Conservation (phyloP, 2,329 filamentous ascomycete species). For the Lachnellula occidentalis region DNA sequence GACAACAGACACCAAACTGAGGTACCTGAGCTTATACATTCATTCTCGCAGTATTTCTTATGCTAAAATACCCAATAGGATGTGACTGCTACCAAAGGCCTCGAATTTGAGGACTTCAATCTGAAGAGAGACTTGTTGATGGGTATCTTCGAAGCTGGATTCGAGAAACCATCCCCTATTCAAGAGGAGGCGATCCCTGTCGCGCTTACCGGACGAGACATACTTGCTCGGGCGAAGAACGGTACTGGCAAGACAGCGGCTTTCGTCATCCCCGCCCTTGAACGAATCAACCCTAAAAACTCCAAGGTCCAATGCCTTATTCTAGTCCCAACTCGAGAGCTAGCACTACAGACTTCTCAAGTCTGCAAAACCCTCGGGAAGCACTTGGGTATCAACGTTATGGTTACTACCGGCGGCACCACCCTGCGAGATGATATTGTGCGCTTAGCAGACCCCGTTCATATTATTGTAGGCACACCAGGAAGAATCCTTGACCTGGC, state of each 20-base stretch:
- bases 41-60: background rate
- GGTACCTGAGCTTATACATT: slow-evolving; percentile 37
- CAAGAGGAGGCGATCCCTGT: slow-evolving; percentile 99
- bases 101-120: slow-evolving; percentile 96
- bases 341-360: slow-evolving; percentile 97
- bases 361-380: slow-evolving; percentile 98
- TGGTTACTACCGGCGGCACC: slow-evolving; percentile 98
- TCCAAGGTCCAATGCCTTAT: slow-evolving; percentile 96
- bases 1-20: slow-evolving; percentile 79
- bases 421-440: slow-evolving; percentile 95
- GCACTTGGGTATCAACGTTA: slow-evolving; percentile 94
- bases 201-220: slow-evolving; percentile 88
- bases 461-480: slow-evolving; percentile 96
- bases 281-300: slow-evolving; percentile 94
- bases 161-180: slow-evolving; percentile 97
- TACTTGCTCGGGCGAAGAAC: slow-evolving; percentile 95
- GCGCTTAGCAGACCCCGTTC: slow-evolving; percentile 86
- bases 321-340: slow-evolving; percentile 90
- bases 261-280: slow-evolving; percentile 91
- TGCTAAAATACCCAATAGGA: slow-evolving; percentile 52
- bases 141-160: slow-evolving; percentile 98
- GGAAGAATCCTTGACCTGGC: slow-evolving; percentile 94
- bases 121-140: slow-evolving; percentile 94
- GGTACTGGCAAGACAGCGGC: slow-evolving; percentile 98
- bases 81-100: slow-evolving; percentile 95